phyloP scores from a whole-genome alignment of 129 eudicot genomes.

The Tagetes erecta region DNA sequence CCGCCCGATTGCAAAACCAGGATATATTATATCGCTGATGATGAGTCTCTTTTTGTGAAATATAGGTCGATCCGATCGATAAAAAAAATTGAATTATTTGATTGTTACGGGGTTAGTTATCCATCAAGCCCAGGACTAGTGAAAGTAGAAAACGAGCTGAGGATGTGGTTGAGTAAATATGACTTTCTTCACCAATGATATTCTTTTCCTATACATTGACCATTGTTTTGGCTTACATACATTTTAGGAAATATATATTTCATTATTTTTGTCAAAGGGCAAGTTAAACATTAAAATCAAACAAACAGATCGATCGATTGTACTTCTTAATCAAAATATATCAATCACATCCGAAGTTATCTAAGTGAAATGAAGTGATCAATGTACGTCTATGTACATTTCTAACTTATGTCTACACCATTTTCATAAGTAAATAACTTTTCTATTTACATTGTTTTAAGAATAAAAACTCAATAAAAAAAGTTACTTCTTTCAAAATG shows the following conservation, averaged over 20 bases:
- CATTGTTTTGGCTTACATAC: conserved; percentile 2
- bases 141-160: not conserved
- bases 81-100: too few species aligned
- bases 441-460: too few species aligned
- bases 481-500: not conserved
- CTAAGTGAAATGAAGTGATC: not conserved
- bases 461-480: not conserved
- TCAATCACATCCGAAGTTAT: too few species aligned
- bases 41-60: too few species aligned
- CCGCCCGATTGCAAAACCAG: too few species aligned
- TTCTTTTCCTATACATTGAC: not conserved
- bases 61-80: too few species aligned
- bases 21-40: too few species aligned
- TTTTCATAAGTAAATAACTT: too few species aligned
- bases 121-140: not conserved
- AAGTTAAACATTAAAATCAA: not conserved
- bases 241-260: not conserved
- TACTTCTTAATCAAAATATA: too few species aligned
- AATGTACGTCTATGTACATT: not conserved
- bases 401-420: too few species aligned
- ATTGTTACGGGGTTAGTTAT: too few species aligned
- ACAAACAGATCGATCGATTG: not conserved
- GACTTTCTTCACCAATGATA: conserved; percentile 13
- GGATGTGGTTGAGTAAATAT: not conserved
- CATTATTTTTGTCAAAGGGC: not conserved